These are phyloP conservation scores for Russula virescens DNA, from an alignment of 768 basidiomycete species.

Conservation along the genomic window DNA sequence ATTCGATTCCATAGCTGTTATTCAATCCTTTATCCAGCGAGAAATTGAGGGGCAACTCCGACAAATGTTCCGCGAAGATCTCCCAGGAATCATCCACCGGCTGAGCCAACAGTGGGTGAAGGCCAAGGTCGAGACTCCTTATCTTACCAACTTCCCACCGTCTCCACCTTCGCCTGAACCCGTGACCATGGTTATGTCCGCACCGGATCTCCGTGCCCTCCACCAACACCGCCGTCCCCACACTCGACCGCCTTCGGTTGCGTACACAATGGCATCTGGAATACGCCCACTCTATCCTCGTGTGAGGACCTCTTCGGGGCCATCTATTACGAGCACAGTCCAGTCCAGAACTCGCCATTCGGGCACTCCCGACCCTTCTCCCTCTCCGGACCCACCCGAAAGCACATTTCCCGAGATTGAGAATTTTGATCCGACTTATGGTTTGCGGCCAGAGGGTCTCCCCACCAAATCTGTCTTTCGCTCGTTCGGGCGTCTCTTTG, in stretches of 20 bases:
- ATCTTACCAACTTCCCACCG: constrained; percentile 53
- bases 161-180: constrained; percentile 24
- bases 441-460: constrained; percentile 85
- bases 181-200: constrained; percentile 16
- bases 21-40: constrained; percentile 94
- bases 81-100: constrained; percentile 94
- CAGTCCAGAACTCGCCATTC: constrained; percentile 14
- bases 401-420: constrained; percentile 60
- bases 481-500: constrained; percentile 70
- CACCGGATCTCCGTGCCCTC: constrained; percentile 10
- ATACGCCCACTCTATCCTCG: constrained; percentile 12
- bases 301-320: constrained; percentile 12
- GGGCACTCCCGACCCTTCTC: constrained; percentile 31
- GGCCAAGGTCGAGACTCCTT: constrained; percentile 90
- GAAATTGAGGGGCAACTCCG: constrained; percentile 96
- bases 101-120: constrained; percentile 95
- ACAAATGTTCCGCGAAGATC: constrained; percentile 97
- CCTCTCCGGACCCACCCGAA: constrained; percentile 27
- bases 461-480: constrained; percentile 80
- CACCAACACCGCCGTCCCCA: background rate
- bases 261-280: constrained; percentile 5
- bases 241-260: constrained; percentile 4
- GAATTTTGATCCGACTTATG: constrained; percentile 95
- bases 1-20: constrained; percentile 96
- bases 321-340: constrained; percentile 10